Conservation (phyloP, 140 eudicot genomes). For the Oenanthe javanica region DNA sequence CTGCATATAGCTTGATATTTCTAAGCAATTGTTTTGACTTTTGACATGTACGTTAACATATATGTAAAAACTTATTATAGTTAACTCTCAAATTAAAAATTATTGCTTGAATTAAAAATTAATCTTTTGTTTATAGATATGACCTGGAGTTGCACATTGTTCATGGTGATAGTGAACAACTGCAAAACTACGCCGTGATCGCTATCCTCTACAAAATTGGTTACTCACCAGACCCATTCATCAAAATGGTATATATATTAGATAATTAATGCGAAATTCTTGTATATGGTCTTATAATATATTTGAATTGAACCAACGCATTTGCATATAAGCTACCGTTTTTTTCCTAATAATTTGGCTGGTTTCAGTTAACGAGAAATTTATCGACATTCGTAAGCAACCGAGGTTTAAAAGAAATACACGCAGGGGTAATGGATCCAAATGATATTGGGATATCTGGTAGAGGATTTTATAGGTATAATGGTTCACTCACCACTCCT, state of each 20-base stretch:
- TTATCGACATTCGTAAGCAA: slow-evolving; percentile 37
- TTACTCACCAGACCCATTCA: slow-evolving; percentile 42
- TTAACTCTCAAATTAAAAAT: too few relatives aligned
- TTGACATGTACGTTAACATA: too few relatives aligned
- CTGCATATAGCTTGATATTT: too few relatives aligned
- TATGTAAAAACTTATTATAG: too few relatives aligned
- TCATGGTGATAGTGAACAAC: slow-evolving; percentile 31
- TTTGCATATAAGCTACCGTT: too few relatives aligned
- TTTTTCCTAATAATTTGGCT: too few relatives aligned
- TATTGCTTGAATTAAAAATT: too few relatives aligned
- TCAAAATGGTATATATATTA: slow-evolving; percentile 31
- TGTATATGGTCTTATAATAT: too few relatives aligned
- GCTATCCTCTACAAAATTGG: slow-evolving; percentile 66
- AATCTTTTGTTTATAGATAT: slow-evolving; percentile 21
- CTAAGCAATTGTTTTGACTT: too few relatives aligned
- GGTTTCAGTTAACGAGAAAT: slow-evolving; percentile 36
- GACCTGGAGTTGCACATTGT: slow-evolving; percentile 67
- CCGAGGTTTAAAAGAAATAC: slow-evolving; percentile 19
- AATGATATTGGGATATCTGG: slow-evolving; percentile 33
- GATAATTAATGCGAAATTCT: too few relatives aligned
- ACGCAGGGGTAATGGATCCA: slow-evolving; percentile 44
- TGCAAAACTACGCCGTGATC: slow-evolving; percentile 40
- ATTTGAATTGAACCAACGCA: too few relatives aligned
- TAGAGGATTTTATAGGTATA: slow-evolving; percentile 49
- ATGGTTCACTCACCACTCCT: slow-evolving; percentile 74